phyloP scores from a whole-genome alignment of 441 rosid genomes.

The Syzygium malaccense region DNA sequence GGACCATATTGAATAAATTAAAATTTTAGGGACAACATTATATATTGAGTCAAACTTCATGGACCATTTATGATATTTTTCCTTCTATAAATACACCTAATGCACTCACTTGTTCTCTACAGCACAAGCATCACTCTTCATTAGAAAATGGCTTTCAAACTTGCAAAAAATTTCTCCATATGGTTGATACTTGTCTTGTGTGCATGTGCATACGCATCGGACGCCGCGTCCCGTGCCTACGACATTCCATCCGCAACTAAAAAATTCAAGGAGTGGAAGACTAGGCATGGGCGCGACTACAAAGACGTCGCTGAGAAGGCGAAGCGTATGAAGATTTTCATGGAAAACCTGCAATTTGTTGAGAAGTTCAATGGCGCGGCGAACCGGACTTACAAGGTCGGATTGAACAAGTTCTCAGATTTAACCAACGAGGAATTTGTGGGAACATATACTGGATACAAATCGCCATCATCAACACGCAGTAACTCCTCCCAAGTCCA shows the following conservation, averaged over 20 bases:
- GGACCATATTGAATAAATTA: background rate
- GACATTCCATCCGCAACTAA: background rate
- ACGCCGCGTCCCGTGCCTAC: background rate
- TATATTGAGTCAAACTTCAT: too few relatives aligned
- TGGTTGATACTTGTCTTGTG: background rate
- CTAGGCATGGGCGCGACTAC: background rate
- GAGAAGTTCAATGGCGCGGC: background rate
- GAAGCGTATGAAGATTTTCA: background rate
- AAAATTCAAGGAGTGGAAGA: background rate
- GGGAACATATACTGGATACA: background rate
- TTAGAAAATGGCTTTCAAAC: background rate
- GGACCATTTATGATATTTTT: background rate
- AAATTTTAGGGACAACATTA: background rate
- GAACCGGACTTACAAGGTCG: background rate
- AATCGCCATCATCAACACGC: too few relatives aligned
- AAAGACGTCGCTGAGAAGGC: background rate
- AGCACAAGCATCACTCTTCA: background rate
- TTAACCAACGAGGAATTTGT: background rate
- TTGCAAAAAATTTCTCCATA: background rate
- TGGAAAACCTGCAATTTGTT: background rate
- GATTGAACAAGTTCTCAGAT: background rate
- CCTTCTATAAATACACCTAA: background rate
- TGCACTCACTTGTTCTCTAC: background rate
- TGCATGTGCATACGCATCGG: background rate
- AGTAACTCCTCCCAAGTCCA: too few relatives aligned